Conservation (phyloP, 495 filamentous ascomycete species). For the Rhizodiscina lignyota region DNA sequence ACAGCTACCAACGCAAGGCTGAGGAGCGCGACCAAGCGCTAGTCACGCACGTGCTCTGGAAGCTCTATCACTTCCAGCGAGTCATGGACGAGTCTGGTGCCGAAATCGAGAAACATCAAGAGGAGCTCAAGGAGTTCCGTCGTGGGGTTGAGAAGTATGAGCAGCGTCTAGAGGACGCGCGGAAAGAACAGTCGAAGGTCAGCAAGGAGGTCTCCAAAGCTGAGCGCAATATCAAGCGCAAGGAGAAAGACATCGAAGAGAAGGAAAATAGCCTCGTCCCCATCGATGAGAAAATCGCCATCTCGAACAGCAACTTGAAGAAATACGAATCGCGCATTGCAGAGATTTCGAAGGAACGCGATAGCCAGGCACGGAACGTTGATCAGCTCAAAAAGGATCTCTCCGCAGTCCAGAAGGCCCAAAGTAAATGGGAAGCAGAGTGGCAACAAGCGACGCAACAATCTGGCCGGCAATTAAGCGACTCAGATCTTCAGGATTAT, state of each 20-base stretch:
- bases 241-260: slow-evolving; percentile 79
- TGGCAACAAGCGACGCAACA: slow-evolving; percentile 70
- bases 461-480: slow-evolving; percentile 69
- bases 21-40: slow-evolving; percentile 84
- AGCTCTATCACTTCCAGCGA: slow-evolving; percentile 87
- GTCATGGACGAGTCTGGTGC: slow-evolving; percentile 81
- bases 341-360: slow-evolving; percentile 58
- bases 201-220: slow-evolving; percentile 64
- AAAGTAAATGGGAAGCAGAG: slow-evolving; percentile 74
- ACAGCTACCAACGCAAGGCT: slow-evolving; percentile 73
- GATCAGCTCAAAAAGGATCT: slow-evolving; percentile 65
- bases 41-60: slow-evolving; percentile 91
- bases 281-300: slow-evolving; percentile 81
- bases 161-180: slow-evolving; percentile 66
- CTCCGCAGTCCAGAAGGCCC: slow-evolving; percentile 71
- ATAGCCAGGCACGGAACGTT: slow-evolving; percentile 44
- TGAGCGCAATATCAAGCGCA: slow-evolving; percentile 65
- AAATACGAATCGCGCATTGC: slow-evolving; percentile 47
- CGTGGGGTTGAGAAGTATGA: slow-evolving; percentile 79
- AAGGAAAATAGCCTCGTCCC: slow-evolving; percentile 74
- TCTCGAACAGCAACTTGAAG: slow-evolving; percentile 53
- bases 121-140: slow-evolving; percentile 86
- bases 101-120: slow-evolving; percentile 86
- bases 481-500: slow-evolving; percentile 80
- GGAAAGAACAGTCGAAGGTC: slow-evolving; percentile 64